These are phyloP conservation scores for Potentilla sterilis DNA, from an alignment of 306 rosid genomes.

Conservation along the genomic window DNA sequence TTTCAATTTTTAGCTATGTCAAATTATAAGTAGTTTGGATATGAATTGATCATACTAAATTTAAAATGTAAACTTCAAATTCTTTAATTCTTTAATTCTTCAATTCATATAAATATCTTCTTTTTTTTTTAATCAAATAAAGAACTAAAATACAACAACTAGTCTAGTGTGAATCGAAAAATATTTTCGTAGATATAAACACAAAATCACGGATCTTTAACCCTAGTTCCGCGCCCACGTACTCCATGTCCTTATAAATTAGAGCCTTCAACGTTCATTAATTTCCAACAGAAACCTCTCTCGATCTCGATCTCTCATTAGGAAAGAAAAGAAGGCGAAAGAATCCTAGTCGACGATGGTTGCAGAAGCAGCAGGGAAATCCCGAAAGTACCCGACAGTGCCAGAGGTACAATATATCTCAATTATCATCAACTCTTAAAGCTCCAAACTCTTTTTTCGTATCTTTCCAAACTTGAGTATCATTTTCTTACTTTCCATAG, in stretches of 20 bases:
- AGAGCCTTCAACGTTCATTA: constrained; percentile 19
- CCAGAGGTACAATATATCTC: constrained; percentile 49
- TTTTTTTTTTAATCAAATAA: too few species aligned
- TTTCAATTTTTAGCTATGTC: background rate
- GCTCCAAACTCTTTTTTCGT: background rate
- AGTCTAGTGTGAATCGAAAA: too few species aligned
- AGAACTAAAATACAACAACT: too few species aligned
- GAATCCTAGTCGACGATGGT: constrained; percentile 26
- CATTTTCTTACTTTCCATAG: constrained; percentile 23
- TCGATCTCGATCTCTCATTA: constrained; percentile 10
- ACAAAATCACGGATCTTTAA: background rate
- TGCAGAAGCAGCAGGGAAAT: constrained; percentile 32
- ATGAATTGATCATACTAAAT: background rate
- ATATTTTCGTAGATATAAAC: background rate
- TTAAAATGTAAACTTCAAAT: background rate
- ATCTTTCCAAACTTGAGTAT: background rate
- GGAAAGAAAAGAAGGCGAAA: constrained; percentile 18
- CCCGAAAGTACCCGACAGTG: constrained; percentile 46
- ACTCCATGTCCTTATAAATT: constrained; percentile 24
- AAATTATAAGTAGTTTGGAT: background rate
- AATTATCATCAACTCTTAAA: background rate
- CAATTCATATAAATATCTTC: background rate
- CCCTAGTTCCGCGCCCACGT: background rate
- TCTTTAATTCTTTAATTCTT: too few species aligned
- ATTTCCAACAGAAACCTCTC: constrained; percentile 20